Evolutionary conservation across 768 basidiomycete species (phyloP), one percentile per base, ranked within the genome.

Genomic region (Naganishia antarctica): DNA sequence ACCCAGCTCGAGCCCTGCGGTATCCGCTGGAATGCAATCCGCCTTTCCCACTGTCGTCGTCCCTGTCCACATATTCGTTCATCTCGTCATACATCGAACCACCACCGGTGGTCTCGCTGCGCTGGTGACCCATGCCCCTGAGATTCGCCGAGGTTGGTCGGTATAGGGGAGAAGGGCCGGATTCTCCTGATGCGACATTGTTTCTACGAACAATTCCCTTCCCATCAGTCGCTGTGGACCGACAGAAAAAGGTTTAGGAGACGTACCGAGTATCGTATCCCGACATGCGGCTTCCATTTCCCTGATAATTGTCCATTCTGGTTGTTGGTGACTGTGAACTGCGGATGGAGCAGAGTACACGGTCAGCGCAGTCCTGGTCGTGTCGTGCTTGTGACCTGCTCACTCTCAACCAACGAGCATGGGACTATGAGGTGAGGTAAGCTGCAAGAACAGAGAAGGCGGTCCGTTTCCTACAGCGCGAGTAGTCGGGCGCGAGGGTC

Each of bases 1-100:
- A 78, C 78, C 92, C 94, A 70, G 93, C 94, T 86, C 92, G 86
- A 74, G 91, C 90, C 82, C 92, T 86, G 80, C 90, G 85, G 78
- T 91, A 94, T 66, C 90, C 89, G 25, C 25, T 7, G 21, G 59
- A 23, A 28, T 18, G 9, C n/a, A 45, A 29, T 3, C 43, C 59
- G 18, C 41, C 41, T 31, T 45, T 60, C 25, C 31, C 59, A 16
- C 59, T 60, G 25, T 60, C 59, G 31, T 60, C 43, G 43, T 47
- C 43, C 18, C 59, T 46, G 13, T 60, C 59, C 3, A 26, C 28
- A 31, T 60, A 25, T 3, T 60, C 59, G 43, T 60, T 16, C 53
- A 57, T 23, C 11, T 57, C 53, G 9, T 57, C 53, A 37, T 57
- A 57, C 7, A 34, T 25, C n/a, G 32, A 34, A 2, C 21, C 53